Percentiles rank a stretch among this genome's conserved stretches.
phyloP scores from a whole-genome alignment of 345 rosid species.

The Lagerstroemia speciosa region DNA sequence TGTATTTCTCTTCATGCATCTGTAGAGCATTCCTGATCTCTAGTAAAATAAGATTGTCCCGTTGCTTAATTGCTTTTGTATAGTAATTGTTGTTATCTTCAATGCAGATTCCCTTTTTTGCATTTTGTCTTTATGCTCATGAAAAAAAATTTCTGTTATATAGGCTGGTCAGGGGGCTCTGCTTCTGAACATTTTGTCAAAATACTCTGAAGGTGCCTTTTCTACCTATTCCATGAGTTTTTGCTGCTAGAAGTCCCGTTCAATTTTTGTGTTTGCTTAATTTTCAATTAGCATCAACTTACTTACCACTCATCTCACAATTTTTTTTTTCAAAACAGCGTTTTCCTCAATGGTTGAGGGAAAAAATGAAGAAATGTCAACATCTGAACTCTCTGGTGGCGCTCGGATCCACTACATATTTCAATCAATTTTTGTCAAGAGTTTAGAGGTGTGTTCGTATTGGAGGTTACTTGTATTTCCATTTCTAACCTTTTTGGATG shows the following conservation, averaged over 20 bases:
- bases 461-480: neutral
- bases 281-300: neutral
- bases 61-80: neutral
- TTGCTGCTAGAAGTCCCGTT: neutral
- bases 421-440: slow-evolving; percentile 81
- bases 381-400: slow-evolving; percentile 86
- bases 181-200: slow-evolving; percentile 82
- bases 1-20: neutral
- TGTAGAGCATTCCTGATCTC: neutral
- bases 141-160: slow-evolving; percentile 9
- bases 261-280: neutral
- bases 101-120: neutral
- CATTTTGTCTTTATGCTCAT: neutral
- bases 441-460: slow-evolving; percentile 59
- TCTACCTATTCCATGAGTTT: neutral
- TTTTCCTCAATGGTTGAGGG: slow-evolving; percentile 87
- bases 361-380: slow-evolving; percentile 87
- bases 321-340: slow-evolving; percentile 32
- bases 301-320: neutral
- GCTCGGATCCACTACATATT: slow-evolving; percentile 88
- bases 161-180: slow-evolving; percentile 98
- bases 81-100: neutral
- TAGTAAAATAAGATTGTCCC: neutral
- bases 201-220: slow-evolving; percentile 73
- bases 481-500: neutral